Base-by-base conservation (phyloP, 1,284 basidiomycete genomes). In the Dichomitus squalens region DNA sequence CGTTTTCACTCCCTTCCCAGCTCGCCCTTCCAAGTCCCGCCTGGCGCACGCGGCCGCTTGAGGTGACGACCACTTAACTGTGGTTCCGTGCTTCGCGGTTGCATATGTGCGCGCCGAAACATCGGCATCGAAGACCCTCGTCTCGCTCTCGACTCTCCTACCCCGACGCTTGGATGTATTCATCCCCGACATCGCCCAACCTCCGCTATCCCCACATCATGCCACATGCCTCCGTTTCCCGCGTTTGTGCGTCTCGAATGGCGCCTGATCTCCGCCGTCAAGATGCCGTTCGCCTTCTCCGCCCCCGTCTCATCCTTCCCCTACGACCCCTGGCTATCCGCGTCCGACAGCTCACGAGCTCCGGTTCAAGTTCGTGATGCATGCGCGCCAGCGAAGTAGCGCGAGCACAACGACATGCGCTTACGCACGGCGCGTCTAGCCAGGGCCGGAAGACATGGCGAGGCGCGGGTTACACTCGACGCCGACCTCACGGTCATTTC, bases 51-150 rank as follows among this genome's bases (percentile, higher is more conserved):
- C 57, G 41, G 50, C 55, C 55, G 66, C 63, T 66, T 66, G 68
- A 55, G 69, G 81, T 79, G 83, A 86, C 84, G 85, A 86, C 84
- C 85, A 82, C 87, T 88, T 90, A 57, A 71, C 67, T 88, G 87
- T 81, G 85, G 85, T 85, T 82, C 75, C 84, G 84, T 86, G 79
- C 79, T 80, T 85, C 81, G 83, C 65, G 60, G 59, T 56, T 38
- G 53, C 50, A 52, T 46, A 53, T 58, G 62, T 71, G 76, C 80
- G 75, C 76, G 81, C 86, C 86, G 74, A 88, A 71, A 88, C 88
- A 86, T 77, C 70, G 86, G 86, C 85, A 71, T 80, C 79, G 52
- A 59, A 58, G 55, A 73, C 66, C 18, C 61, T 57, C 55, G 29
- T 38, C 53, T 43, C 49, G 51, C 33, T 59, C 59, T 66, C 64